Conservation (phyloP, 2,329 filamentous ascomycete species). For the Colletotrichum tabaci region DNA sequence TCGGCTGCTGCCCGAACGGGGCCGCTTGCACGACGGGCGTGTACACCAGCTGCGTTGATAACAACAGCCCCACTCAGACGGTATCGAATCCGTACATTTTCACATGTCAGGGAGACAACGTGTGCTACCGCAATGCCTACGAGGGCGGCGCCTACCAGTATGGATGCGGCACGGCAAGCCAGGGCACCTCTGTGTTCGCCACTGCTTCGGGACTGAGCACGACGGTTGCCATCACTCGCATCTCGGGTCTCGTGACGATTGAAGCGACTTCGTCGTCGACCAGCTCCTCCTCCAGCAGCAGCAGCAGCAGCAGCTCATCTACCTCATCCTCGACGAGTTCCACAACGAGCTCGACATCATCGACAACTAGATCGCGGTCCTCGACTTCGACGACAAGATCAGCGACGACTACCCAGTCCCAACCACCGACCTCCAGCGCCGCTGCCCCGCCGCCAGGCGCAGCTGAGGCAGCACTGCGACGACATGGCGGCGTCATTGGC, state of each 20-base stretch:
- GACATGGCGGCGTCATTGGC: constrained; percentile 65
- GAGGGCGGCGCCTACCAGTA: constrained; percentile 70
- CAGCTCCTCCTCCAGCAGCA: constrained; percentile 9
- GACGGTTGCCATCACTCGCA: constrained; percentile 54
- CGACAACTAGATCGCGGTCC: constrained; percentile 28
- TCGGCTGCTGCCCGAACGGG: constrained; percentile 71
- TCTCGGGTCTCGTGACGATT: constrained; percentile 59
- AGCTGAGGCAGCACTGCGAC: constrained; percentile 50
- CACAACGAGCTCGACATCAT: constrained; percentile 14
- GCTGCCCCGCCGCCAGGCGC: constrained; percentile 43
- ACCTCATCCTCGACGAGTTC: constrained; percentile 30
- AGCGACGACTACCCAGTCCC: constrained; percentile 32
- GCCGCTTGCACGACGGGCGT: constrained; percentile 67
- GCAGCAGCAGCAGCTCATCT: constrained; percentile 38
- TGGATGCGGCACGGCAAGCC: constrained; percentile 67
- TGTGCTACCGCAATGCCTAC: constrained; percentile 71
- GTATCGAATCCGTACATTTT: constrained; percentile 70
- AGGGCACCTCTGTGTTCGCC: constrained; percentile 65
- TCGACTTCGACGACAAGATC: constrained; percentile 33
- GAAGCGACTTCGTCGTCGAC: constrained; percentile 20
- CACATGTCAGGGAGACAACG: constrained; percentile 65
- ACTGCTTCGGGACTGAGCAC: constrained; percentile 61
- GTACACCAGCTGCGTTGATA: constrained; percentile 71
- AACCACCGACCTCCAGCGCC: constrained; percentile 42
- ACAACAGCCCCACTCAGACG: constrained; percentile 63